phyloP scores from a whole-genome alignment of 352 stramenopile genomes.

The Phytophthora boehmeriae region DNA sequence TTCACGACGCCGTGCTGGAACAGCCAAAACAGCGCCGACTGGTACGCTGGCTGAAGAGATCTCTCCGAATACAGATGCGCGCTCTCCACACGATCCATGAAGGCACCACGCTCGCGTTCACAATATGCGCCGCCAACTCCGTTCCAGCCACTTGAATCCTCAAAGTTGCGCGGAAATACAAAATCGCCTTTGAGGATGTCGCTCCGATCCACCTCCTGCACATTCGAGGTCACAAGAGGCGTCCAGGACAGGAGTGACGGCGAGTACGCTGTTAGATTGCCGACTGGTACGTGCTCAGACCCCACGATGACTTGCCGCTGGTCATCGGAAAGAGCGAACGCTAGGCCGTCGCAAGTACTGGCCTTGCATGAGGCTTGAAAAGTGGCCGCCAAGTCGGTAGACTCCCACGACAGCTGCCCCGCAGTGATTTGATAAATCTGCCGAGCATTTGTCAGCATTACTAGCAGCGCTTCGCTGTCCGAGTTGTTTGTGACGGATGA shows the following conservation, averaged over 20 bases:
- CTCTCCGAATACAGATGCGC: slow-evolving; percentile 56
- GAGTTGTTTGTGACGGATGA: slow-evolving; percentile 20
- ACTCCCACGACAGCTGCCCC: slow-evolving; percentile 45
- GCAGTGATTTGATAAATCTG: slow-evolving; percentile 58
- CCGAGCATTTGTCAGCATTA: slow-evolving; percentile 47
- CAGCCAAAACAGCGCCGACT: slow-evolving; percentile 58
- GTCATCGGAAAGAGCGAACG: slow-evolving; percentile 23
- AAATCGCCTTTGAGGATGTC: slow-evolving; percentile 62
- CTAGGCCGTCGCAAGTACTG: slow-evolving; percentile 36
- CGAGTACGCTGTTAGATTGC: slow-evolving; percentile 36
- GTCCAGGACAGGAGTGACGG: slow-evolving; percentile 37
- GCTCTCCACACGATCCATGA: slow-evolving; percentile 49
- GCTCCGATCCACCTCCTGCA: slow-evolving; percentile 56
- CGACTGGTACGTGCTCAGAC: slow-evolving; percentile 33
- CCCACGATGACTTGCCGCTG: slow-evolving; percentile 38
- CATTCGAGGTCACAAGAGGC: slow-evolving; percentile 46
- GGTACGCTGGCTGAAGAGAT: slow-evolving; percentile 52
- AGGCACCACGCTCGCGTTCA: slow-evolving; percentile 48
- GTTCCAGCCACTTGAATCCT: slow-evolving; percentile 30
- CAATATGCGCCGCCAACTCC: slow-evolving; percentile 39
- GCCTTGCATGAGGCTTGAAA: slow-evolving; percentile 39
- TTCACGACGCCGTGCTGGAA: slow-evolving; percentile 50
- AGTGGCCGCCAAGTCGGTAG: slow-evolving; percentile 33
- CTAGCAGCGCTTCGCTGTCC: slow-evolving; percentile 15
- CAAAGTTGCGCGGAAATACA: slow-evolving; percentile 57